Base-by-base conservation (phyloP, 306 rosid species). In the Ceratonia siliqua region DNA sequence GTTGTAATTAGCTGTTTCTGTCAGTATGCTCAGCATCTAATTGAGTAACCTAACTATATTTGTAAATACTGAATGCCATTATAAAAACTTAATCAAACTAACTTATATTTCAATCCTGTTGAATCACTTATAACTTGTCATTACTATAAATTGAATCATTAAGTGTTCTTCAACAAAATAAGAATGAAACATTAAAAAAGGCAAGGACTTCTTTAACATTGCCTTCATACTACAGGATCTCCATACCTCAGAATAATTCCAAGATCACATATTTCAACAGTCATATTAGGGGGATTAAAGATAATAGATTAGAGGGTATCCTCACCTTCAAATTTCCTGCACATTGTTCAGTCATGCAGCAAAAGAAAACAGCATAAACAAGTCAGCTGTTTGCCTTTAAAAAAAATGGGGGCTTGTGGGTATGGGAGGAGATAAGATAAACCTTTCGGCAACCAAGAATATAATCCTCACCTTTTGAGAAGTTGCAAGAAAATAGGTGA, bases 311-410 rank as follows among this genome's bases (percentile, higher is more conserved):
- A 76, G 61, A 64, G 25, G 38, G 48, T 41, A 21, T 82, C 87
- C 74, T 45, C 27, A 84, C 98, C 96, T 92, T 88, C 82, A 92
- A 85, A 73, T 81, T 85, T 62, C 90, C 98, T 90, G 91, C 65
- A 76, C 36, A 70, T 78, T 22, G 72, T 43, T 49, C 68, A 61
- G 82, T 83, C 72, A 67, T 65, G 74, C 54, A 63, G 42, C n/a
- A 43, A 57, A 54, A 36, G 68, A 74, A 70, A 79, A 39, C 81
- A 86, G 33, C 41, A 76, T 38, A 33, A 84, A 73, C 45, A 36
- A 72, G 82, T 84, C 80, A 80, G 71, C 41, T 36, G 54, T 81
- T 39, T 75, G 15, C 18, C 62, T 45, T 65, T 46, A 70, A 66
- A 72, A 54, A 5, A 52, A 24, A 25, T 3, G 45, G 17, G 20